Conservation (phyloP, 495 filamentous ascomycete genomes). For the Ascobolus immersus region DNA sequence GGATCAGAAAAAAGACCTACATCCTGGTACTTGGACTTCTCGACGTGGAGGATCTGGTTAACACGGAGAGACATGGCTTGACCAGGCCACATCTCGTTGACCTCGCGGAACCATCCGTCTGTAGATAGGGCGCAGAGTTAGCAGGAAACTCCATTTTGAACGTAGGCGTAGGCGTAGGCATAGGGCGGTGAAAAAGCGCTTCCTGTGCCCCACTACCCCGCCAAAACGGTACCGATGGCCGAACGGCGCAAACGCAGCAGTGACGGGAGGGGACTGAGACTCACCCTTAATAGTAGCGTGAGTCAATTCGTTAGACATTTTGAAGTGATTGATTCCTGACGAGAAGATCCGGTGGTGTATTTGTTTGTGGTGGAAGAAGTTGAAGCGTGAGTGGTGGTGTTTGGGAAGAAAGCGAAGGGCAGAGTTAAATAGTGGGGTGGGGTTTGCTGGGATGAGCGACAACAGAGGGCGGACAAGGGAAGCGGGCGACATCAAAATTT, state of each 20-base stretch:
- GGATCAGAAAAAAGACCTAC: constrained; percentile 25
- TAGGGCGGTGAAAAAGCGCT: not conserved
- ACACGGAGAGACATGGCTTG: constrained; percentile 98
- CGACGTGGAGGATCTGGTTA: constrained; percentile 90
- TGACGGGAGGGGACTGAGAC: constrained; percentile 7
- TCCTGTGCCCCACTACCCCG: not conserved
- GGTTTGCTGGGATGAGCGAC: too few relatives aligned
- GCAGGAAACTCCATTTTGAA: not conserved
- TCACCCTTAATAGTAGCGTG: constrained; percentile 35
- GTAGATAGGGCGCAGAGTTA: constrained; percentile 4
- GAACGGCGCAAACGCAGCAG: not conserved
- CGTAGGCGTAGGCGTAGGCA: not conserved
- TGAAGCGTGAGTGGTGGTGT: too few relatives aligned
- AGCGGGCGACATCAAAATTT: too few relatives aligned
- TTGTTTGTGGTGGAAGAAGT: too few relatives aligned
- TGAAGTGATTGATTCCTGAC: too few relatives aligned
- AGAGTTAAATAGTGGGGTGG: too few relatives aligned
- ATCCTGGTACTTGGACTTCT: constrained; percentile 97
- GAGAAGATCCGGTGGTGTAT: too few relatives aligned
- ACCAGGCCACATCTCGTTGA: constrained; percentile 94
- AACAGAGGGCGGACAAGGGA: too few relatives aligned
- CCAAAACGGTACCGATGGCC: not conserved
- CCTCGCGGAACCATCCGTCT: constrained; percentile 99
- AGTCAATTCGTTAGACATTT: constrained; percentile 25
- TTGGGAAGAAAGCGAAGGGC: too few relatives aligned